phyloP scores from a whole-genome alignment of 305 asterid species.

The Nicotiana rustica region DNA sequence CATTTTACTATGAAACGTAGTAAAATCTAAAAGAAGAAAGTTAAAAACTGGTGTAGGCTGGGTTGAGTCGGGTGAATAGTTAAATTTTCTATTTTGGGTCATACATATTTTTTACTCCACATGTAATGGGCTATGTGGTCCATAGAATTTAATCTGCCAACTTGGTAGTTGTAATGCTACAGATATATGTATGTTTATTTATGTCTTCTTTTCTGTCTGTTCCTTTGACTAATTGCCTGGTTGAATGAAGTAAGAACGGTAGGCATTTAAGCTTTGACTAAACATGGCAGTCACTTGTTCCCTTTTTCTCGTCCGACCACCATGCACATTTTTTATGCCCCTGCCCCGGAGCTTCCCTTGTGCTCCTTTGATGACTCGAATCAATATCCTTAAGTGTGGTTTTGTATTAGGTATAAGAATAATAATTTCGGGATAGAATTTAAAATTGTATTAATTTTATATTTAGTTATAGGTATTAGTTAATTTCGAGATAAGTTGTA shows the following conservation, averaged over 20 bases:
- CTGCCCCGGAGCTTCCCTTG: too few species aligned
- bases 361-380: too few species aligned
- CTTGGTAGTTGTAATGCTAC: constrained; percentile 2
- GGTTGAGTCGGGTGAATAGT: background rate
- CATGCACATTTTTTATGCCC: too few species aligned
- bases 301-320: too few species aligned
- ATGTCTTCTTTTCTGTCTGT: background rate
- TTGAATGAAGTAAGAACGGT: background rate
- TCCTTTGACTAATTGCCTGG: constrained; percentile 23
- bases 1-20: background rate
- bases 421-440: too few species aligned
- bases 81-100: background rate
- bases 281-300: background rate
- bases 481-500: too few species aligned
- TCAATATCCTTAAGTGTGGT: rapidly evolving
- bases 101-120: background rate
- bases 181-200: background rate
- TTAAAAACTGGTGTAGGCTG: background rate
- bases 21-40: background rate
- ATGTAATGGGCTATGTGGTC: background rate
- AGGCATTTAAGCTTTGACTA: background rate
- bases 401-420: too few species aligned
- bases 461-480: too few species aligned
- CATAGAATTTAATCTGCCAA: background rate
- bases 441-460: too few species aligned